A percentile compares a stretch with the other conserved stretches of the same genome.
These are phyloP conservation scores for Microcera coccophila DNA, from an alignment of 2,329 filamentous ascomycete genomes.

Conservation along the genomic window DNA sequence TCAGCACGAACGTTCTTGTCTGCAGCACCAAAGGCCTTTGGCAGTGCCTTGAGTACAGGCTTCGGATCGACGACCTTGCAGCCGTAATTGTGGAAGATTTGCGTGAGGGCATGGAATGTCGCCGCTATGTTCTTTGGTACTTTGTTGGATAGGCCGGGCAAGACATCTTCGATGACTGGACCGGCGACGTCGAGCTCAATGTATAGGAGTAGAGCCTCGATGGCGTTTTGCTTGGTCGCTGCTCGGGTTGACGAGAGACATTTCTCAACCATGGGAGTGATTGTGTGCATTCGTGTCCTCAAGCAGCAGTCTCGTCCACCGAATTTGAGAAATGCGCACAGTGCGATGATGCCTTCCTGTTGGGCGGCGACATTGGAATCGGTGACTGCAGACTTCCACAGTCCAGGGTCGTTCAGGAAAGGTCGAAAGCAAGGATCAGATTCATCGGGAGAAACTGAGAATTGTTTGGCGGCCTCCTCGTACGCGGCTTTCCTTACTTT, in stretches of 20 bases:
- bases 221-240: slow-evolving; percentile 78
- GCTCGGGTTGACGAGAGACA: slow-evolving; percentile 83
- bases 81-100: slow-evolving; percentile 89
- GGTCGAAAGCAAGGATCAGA: slow-evolving; percentile 80
- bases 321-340: slow-evolving; percentile 90
- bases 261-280: slow-evolving; percentile 84
- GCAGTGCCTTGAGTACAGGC: slow-evolving; percentile 78
- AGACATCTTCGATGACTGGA: slow-evolving; percentile 83
- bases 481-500: slow-evolving; percentile 95
- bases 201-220: slow-evolving; percentile 83
- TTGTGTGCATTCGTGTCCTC: slow-evolving; percentile 70
- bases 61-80: slow-evolving; percentile 94
- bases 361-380: slow-evolving; percentile 98
- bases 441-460: slow-evolving; percentile 80
- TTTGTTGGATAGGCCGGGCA: slow-evolving; percentile 80
- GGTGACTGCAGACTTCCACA: slow-evolving; percentile 90
- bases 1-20: slow-evolving; percentile 98
- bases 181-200: slow-evolving; percentile 84
- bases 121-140: slow-evolving; percentile 79
- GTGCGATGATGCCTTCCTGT: slow-evolving; percentile 81
- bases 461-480: slow-evolving; percentile 84
- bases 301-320: slow-evolving; percentile 75
- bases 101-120: slow-evolving; percentile 70
- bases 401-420: slow-evolving; percentile 75
- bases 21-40: slow-evolving; percentile 89